A percentile compares a stretch with the other conserved stretches of the same genome.
phyloP scores from a whole-genome alignment of 768 basidiomycete genomes.

The Lactarius sanguifluus region DNA sequence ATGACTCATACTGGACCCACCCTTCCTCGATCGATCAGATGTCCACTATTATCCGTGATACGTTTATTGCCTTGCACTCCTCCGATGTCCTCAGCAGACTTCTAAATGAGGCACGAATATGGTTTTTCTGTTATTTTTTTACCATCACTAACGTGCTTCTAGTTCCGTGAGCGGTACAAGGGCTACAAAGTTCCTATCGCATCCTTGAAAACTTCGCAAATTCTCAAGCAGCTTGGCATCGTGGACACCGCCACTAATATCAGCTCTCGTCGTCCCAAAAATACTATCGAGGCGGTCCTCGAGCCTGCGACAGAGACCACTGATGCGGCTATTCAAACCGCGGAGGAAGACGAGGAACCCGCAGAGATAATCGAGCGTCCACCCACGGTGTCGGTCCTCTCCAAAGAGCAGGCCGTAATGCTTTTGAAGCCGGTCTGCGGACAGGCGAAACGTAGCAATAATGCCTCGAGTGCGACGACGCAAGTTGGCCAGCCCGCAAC shows the following conservation, averaged over 20 bases:
- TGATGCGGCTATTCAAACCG: constrained; percentile 26
- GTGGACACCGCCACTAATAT: constrained; percentile 44
- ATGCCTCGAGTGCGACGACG: neutral
- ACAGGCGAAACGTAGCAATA: neutral
- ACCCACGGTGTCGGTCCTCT: constrained; percentile 32
- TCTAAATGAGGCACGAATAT: constrained; percentile 61
- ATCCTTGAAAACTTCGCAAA: constrained; percentile 39
- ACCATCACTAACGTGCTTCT: neutral
- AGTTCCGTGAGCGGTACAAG: constrained; percentile 37
- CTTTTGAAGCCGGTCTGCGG: constrained; percentile 2
- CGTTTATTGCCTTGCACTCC: constrained; percentile 90
- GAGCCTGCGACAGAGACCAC: neutral
- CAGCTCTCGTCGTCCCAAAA: constrained; percentile 33
- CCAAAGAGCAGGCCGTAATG: constrained; percentile 32
- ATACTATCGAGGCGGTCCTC: constrained; percentile 23
- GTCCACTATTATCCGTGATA: constrained; percentile 86
- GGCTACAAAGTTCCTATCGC: constrained; percentile 64
- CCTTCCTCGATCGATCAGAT: constrained; percentile 83
- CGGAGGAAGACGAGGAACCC: constrained; percentile 30
- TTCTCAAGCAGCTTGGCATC: constrained; percentile 35
- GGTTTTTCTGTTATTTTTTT: neutral
- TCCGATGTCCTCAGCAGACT: constrained; percentile 79
- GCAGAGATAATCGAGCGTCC: constrained; percentile 33
- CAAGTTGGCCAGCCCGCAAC: neutral
- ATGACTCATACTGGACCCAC: constrained; percentile 99